Conservation (phyloP, 352 stramenopile genomes). For the Plasmopara viticola region DNA sequence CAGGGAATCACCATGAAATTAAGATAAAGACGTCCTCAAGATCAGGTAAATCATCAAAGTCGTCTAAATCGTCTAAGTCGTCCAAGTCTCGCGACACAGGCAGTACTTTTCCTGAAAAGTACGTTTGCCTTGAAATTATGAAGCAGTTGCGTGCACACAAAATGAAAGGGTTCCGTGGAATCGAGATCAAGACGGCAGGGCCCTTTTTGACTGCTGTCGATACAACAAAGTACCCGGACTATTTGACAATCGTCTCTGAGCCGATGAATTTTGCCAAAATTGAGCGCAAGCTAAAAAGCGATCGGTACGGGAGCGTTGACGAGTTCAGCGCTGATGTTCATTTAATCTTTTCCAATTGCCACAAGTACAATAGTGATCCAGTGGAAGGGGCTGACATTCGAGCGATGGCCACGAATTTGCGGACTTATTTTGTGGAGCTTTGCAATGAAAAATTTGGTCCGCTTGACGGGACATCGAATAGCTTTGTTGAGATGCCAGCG, state of each 20-base stretch:
- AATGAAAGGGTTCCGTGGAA: conserved; percentile 76
- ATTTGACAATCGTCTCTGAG: conserved; percentile 69
- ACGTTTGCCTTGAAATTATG: conserved; percentile 60
- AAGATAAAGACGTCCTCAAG: too few relatives aligned
- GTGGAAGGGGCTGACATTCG: conserved; percentile 81
- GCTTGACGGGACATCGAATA: conserved; percentile 27
- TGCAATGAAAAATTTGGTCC: conserved; percentile 61
- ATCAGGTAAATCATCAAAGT: conserved; percentile 21
- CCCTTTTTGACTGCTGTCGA: conserved; percentile 82
- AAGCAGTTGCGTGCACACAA: conserved; percentile 73
- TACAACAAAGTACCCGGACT: conserved; percentile 83
- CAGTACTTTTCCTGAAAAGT: conserved; percentile 47
- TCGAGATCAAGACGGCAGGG: conserved; percentile 75
- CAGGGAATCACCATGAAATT: too few relatives aligned
- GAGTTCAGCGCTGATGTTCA: conserved; percentile 83
- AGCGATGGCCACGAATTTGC: conserved; percentile 75
- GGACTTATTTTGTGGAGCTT: conserved; percentile 73
- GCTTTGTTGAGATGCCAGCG: conserved; percentile 5
- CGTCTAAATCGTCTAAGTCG: conserved; percentile 25
- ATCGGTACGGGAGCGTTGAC: conserved; percentile 67
- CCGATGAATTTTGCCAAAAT: conserved; percentile 87
- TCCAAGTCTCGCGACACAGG: conserved; percentile 36
- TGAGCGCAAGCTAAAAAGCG: conserved; percentile 79
- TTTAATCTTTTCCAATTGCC: conserved; percentile 84
- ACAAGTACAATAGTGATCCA: conserved; percentile 87